Percentiles rank a stretch among this genome's conserved stretches.
Evolutionary conservation across 2,329 filamentous ascomycete genomes (phyloP).

Genomic region (Metarhizium album): DNA sequence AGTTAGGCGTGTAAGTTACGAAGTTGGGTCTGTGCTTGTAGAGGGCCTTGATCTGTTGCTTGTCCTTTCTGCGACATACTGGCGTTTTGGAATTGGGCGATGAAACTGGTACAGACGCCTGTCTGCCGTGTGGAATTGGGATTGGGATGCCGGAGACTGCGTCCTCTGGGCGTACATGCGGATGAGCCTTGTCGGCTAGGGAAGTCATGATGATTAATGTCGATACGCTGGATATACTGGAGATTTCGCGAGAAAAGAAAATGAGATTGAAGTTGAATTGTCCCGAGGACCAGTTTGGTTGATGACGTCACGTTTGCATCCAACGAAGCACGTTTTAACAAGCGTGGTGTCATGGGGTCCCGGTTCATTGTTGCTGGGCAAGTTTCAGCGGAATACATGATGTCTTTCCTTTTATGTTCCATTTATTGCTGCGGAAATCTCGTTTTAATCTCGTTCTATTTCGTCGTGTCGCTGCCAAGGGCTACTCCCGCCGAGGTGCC

Average conservation of each 20-base stretch:
- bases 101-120: not conserved
- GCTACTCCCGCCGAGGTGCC: too few species aligned
- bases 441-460: too few species aligned
- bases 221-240: not conserved
- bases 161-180: conserved; percentile 1
- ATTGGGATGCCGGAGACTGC: not conserved
- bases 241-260: not conserved
- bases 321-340: too few species aligned
- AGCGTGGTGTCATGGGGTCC: too few species aligned
- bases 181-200: not conserved
- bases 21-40: not conserved
- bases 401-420: too few species aligned
- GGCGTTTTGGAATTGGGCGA: not conserved
- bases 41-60: not conserved
- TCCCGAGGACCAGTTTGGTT: not conserved
- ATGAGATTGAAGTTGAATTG: not conserved
- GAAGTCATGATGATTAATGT: conserved; percentile 2
- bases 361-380: too few species aligned
- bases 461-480: too few species aligned
- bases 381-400: too few species aligned
- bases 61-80: not conserved
- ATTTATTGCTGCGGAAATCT: too few species aligned
- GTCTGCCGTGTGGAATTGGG: not conserved
- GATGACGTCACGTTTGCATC: not conserved
- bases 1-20: not conserved